Evolutionary conservation across 768 basidiomycete species (phyloP).

Genomic region (Auricularia sp.): DNA sequence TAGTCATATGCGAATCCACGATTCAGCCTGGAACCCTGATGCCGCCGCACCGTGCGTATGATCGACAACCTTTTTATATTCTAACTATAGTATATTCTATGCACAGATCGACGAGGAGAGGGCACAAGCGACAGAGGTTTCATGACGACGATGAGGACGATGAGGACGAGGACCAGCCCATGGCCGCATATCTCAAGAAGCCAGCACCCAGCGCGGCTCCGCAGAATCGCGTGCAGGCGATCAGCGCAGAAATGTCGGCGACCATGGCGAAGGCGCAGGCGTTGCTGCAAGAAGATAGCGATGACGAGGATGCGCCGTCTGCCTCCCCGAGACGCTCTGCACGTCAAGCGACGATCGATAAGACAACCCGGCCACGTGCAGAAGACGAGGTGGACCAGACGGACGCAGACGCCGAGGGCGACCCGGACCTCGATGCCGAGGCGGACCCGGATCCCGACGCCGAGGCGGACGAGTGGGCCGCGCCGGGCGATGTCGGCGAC

Average conservation of each 20-base stretch:
- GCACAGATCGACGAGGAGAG: not conserved
- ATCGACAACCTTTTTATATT: not conserved
- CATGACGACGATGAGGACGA: not conserved
- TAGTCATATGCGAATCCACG: constrained; percentile 80
- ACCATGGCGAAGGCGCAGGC: constrained; percentile 68
- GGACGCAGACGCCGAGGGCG: constrained; percentile 5
- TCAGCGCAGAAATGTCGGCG: constrained; percentile 71
- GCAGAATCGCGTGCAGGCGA: constrained; percentile 61
- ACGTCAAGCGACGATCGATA: not conserved
- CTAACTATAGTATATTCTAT: not conserved
- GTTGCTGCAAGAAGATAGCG: constrained; percentile 46
- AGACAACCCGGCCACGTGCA: not conserved
- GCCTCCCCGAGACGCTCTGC: not conserved
- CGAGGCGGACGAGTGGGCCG: constrained; percentile 12
- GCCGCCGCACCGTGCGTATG: constrained; percentile 55
- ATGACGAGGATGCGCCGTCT: constrained; percentile 21
- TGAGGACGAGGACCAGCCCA: constrained; percentile 38
- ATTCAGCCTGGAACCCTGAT: constrained; percentile 77
- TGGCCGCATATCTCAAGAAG: constrained; percentile 50
- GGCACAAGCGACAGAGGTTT: not conserved
- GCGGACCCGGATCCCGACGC: not conserved
- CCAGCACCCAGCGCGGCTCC: constrained; percentile 31
- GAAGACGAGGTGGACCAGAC: constrained; percentile 14
- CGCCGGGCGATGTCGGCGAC: constrained; percentile 22
- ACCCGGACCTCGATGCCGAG: not conserved